Conservation (phyloP, 2,329 filamentous ascomycete genomes). For the Cryphonectria naterciae region DNA sequence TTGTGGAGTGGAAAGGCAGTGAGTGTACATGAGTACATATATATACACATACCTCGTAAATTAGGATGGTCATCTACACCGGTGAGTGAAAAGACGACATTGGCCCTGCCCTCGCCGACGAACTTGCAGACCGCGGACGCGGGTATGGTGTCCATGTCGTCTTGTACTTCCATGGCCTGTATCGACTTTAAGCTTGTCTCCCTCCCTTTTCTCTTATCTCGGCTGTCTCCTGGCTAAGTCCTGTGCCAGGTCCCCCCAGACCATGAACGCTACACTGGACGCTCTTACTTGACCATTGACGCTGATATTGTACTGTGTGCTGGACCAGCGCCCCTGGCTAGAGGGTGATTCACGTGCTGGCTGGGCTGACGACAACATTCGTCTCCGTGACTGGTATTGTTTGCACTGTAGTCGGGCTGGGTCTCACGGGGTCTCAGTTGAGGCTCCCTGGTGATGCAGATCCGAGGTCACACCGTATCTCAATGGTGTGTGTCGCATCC, state of each 20-base stretch:
- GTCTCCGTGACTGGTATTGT: not conserved
- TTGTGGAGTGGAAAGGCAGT: not conserved
- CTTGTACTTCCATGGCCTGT: not conserved
- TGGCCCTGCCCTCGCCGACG: conserved; percentile 74
- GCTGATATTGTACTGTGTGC: not conserved
- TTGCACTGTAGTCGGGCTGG: not conserved
- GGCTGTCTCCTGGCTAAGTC: not conserved
- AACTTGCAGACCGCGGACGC: conserved; percentile 36
- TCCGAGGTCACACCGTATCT: not conserved
- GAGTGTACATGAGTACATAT: too few relatives aligned
- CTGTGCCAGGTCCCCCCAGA: conserved; percentile 1
- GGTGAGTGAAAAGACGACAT: conserved; percentile 69
- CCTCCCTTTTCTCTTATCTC: not conserved
- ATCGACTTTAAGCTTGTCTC: not conserved
- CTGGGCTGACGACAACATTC: not conserved
- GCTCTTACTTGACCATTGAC: conserved; percentile 10
- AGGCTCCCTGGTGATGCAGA: conserved; percentile 3
- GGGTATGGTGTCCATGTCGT: conserved; percentile 22
- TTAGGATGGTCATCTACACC: conserved; percentile 24
- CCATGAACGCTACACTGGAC: not conserved
- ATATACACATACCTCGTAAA: conserved; percentile 17
- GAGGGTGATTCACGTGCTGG: not conserved
- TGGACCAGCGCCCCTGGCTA: not conserved
- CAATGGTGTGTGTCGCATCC: not conserved
- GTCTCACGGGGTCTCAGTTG: not conserved